A percentile compares a stretch with the other conserved stretches of the same genome.
Conservation (phyloP, 345 rosid species). For the Linum usitatissimum region DNA sequence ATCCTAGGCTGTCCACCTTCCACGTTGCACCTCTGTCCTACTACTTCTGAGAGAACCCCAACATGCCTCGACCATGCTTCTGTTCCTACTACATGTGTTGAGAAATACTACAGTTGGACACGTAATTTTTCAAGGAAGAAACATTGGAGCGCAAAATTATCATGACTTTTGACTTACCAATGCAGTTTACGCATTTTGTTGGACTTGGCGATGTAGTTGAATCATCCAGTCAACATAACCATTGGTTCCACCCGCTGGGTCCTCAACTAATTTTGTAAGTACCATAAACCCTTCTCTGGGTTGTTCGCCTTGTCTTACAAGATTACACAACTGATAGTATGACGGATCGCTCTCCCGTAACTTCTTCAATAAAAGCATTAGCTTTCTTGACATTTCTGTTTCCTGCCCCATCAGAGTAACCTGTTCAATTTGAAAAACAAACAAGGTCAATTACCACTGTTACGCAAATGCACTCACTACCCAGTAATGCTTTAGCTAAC, state of each 20-base stretch:
- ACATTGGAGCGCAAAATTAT: too few relatives aligned
- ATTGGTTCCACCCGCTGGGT: constrained; percentile 58
- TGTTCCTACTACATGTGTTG: too few relatives aligned
- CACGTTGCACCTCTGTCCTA: too few relatives aligned
- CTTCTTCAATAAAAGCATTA: constrained; percentile 49
- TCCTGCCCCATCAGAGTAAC: constrained; percentile 48
- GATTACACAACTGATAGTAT: constrained; percentile 57
- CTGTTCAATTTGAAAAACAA: constrained; percentile 27
- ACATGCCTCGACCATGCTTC: too few relatives aligned
- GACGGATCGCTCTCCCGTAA: constrained; percentile 64
- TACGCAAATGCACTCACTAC: background rate
- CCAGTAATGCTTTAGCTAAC: background rate
- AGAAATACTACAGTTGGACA: too few relatives aligned
- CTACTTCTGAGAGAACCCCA: too few relatives aligned
- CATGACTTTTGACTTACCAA: constrained; percentile 15
- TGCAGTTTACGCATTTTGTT: constrained; percentile 46
- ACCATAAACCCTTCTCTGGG: constrained; percentile 88
- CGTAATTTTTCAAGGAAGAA: too few relatives aligned
- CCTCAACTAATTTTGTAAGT: constrained; percentile 72
- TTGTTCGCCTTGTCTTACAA: constrained; percentile 96
- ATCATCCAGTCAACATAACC: constrained; percentile 79
- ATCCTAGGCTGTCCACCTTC: too few relatives aligned
- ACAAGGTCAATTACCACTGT: background rate
- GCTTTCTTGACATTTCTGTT: constrained; percentile 79
- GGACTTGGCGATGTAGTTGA: constrained; percentile 84